These are phyloP conservation scores for Ophiocordyceps sinensis DNA, from an alignment of 2,329 filamentous ascomycete genomes.

Conservation along the genomic window DNA sequence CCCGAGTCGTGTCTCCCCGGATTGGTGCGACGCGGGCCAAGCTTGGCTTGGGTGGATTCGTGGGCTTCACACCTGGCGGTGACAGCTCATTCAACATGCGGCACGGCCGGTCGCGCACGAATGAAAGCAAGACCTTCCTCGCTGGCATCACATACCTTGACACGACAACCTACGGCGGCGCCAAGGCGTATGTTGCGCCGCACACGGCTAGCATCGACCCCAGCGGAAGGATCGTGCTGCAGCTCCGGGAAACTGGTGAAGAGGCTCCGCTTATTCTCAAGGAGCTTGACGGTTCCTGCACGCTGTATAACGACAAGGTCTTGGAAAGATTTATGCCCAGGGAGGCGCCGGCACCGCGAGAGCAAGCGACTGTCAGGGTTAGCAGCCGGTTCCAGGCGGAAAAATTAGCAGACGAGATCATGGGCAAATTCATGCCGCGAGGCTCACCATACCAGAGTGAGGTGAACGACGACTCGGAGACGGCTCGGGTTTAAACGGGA, in stretches of 20 bases:
- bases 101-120: slow-evolving; percentile 5
- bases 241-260: slow-evolving; percentile 22
- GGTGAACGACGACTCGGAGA: background rate
- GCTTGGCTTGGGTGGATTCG: slow-evolving; percentile 41
- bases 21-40: slow-evolving; percentile 19
- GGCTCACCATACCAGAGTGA: background rate
- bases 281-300: slow-evolving; percentile 25
- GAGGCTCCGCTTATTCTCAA: slow-evolving; percentile 29
- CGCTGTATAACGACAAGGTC: slow-evolving; percentile 15
- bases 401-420: background rate
- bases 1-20: slow-evolving; percentile 35
- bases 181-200: slow-evolving; percentile 24
- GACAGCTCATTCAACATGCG: slow-evolving; percentile 27
- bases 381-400: background rate
- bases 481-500: background rate
- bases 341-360: background rate
- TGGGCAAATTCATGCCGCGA: background rate
- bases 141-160: slow-evolving; percentile 28
- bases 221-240: slow-evolving; percentile 32
- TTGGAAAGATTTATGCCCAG: background rate
- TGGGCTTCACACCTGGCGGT: slow-evolving; percentile 26
- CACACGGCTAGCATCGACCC: slow-evolving; percentile 30
- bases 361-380: background rate
- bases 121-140: slow-evolving; percentile 11
- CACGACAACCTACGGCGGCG: slow-evolving; percentile 32